A percentile compares a stretch with the other conserved stretches of the same genome.
These are phyloP conservation scores for Camellia oleifera DNA, from an alignment of 179 eudicot genomes.

Conservation along the genomic window DNA sequence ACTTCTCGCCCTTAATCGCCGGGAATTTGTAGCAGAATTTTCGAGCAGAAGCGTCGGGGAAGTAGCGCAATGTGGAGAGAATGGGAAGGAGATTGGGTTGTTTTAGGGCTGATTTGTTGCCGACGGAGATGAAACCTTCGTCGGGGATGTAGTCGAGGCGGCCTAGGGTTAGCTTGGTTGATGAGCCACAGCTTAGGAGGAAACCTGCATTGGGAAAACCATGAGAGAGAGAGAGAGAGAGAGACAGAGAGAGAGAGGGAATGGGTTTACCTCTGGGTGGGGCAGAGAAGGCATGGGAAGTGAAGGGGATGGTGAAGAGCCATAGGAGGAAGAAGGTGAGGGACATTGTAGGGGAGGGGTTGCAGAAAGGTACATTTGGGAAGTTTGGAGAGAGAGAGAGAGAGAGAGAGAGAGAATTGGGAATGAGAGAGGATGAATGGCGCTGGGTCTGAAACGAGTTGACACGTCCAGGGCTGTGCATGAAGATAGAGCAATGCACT, in stretches of 20 bases:
- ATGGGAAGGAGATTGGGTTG: conserved; percentile 38
- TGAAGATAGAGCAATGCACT: conserved; percentile 22
- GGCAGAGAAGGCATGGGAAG: conserved; percentile 25
- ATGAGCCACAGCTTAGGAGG: conserved; percentile 68
- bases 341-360: conserved; percentile 35
- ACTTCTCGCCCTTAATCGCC: conserved; percentile 45
- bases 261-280: conserved; percentile 42
- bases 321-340: conserved; percentile 47
- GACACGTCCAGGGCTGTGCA: conserved; percentile 30
- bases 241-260: not conserved
- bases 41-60: conserved; percentile 46
- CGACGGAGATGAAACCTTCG: conserved; percentile 37
- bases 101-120: conserved; percentile 44
- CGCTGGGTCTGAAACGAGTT: conserved; percentile 17
- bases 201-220: conserved; percentile 37
- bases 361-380: not conserved
- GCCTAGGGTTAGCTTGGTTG: conserved; percentile 17
- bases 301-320: conserved; percentile 44
- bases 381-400: conserved; percentile 17
- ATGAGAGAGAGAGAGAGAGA: not conserved
- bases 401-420: conserved; percentile 7
- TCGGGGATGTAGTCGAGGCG: conserved; percentile 55
- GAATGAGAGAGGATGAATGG: not conserved
- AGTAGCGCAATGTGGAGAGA: conserved; percentile 52
- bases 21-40: conserved; percentile 65